These are phyloP conservation scores for Mallotus nudiflorus DNA, from an alignment of 345 rosid genomes.

Conservation along the genomic window DNA sequence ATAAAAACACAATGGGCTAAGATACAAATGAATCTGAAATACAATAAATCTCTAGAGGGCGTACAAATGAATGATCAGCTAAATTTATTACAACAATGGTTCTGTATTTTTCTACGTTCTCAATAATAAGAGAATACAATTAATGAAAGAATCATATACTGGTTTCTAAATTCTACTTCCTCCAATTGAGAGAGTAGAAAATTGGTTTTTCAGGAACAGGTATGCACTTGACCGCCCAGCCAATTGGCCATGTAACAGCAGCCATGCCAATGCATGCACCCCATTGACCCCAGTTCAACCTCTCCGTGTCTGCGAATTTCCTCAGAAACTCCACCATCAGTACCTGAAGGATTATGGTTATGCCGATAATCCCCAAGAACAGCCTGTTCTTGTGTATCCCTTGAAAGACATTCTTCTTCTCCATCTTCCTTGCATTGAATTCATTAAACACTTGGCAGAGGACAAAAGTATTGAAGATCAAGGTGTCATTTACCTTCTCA, in stretches of 20 bases:
- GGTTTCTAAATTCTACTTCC: neutral
- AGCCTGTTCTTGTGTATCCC: conserved; percentile 62
- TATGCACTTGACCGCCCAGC: conserved; percentile 57
- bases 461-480: conserved; percentile 70
- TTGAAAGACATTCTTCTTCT: conserved; percentile 67
- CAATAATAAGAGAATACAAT: neutral
- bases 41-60: neutral
- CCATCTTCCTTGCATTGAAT: conserved; percentile 72
- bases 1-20: too few species aligned
- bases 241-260: conserved; percentile 68
- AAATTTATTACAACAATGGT: neutral
- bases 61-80: neutral
- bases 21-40: neutral
- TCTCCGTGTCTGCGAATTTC: conserved; percentile 71
- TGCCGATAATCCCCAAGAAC: conserved; percentile 54
- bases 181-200: conserved; percentile 44
- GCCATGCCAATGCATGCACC: conserved; percentile 57
- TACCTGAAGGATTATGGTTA: conserved; percentile 58
- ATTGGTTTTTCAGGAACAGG: conserved; percentile 56
- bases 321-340: conserved; percentile 73
- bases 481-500: conserved; percentile 53
- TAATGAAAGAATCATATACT: too few species aligned
- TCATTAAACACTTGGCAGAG: conserved; percentile 80
- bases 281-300: conserved; percentile 67
- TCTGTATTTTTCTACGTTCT: too few species aligned